Conservation (phyloP, 2,329 filamentous ascomycete species). For the Alternaria novae-zelandiae region DNA sequence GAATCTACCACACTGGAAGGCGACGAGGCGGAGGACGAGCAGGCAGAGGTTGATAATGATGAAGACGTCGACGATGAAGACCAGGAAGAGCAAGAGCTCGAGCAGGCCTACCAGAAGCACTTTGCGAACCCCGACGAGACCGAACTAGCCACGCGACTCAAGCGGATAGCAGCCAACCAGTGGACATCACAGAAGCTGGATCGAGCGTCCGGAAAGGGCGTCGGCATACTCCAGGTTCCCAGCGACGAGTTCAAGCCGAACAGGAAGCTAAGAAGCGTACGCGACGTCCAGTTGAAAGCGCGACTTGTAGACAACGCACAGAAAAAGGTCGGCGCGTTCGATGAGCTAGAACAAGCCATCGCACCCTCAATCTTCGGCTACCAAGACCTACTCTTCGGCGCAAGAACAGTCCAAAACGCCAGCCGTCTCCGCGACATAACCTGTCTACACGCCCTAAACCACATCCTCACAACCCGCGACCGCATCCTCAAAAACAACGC, state of each 20-base stretch:
- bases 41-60: constrained; percentile 8
- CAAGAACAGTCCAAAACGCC: constrained; percentile 72
- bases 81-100: constrained; percentile 15
- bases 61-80: constrained; percentile 48
- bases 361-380: constrained; percentile 81
- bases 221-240: constrained; percentile 36
- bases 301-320: constrained; percentile 40
- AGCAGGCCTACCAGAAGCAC: constrained; percentile 81
- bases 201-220: constrained; percentile 25
- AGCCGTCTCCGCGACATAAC: constrained; percentile 72
- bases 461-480: constrained; percentile 92
- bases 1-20: not conserved
- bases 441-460: constrained; percentile 87
- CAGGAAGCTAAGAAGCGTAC: constrained; percentile 30
- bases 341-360: constrained; percentile 68
- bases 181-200: constrained; percentile 55
- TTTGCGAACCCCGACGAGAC: constrained; percentile 73
- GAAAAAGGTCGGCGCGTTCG: constrained; percentile 57
- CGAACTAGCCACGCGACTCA: constrained; percentile 60
- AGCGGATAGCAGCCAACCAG: constrained; percentile 55
- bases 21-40: constrained; percentile 11
- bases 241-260: constrained; percentile 23
- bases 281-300: constrained; percentile 42
- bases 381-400: constrained; percentile 78
- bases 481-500: constrained; percentile 91